Base-by-base conservation (phyloP, 164 flowering plant genomes). In the Vitis riparia region DNA sequence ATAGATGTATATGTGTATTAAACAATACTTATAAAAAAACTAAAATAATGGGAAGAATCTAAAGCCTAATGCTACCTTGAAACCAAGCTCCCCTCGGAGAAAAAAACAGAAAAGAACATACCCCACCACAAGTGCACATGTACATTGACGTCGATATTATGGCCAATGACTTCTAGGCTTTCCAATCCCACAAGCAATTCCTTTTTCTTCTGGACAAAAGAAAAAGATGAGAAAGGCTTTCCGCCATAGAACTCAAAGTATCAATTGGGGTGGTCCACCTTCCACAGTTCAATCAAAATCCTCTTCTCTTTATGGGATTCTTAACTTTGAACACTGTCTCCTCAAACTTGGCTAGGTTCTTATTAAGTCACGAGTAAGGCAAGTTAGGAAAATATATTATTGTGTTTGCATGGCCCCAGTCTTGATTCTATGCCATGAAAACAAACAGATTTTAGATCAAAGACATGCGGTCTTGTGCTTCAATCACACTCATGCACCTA, bases 401-500 rank as follows among this genome's bases (percentile, higher is more conserved):
- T 37, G 11, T 56, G 15, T 37, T 32, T 49, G 2, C 11, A 37
- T 12, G 64, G 59, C 29, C 50, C 64, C 64, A 37, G 16, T 32
- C 49, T 61, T 32, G 50, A 37, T 61, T n/a, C 9, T 13, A 14
- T 61, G 64, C 50, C 14, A 61, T 16, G 37, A 48, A 14, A 61
- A 37, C 64, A 48, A 61, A 14, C 23, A 32, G 19, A 8, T 32
- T 61, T 17, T 8, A 23, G 23, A 5, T 16, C 59, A 16, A 17
- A 56, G n/a, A 56, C 27, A 56, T 16, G 59, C 15, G 59, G 44
- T 32, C 59, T 56, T 56, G 59, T 56, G 59, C 59, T 16, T 56
- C 17, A 56, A 56, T 6, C 59, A 16, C 59, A 23, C 30, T 56
- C 59, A 16, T 2, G 17, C 10, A 49, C 49, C 32, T 37, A 30